A percentile compares a stretch with the other conserved stretches of the same genome.
Conservation (phyloP, 2,329 filamentous ascomycete species). For the Fusarium praegraminearum region DNA sequence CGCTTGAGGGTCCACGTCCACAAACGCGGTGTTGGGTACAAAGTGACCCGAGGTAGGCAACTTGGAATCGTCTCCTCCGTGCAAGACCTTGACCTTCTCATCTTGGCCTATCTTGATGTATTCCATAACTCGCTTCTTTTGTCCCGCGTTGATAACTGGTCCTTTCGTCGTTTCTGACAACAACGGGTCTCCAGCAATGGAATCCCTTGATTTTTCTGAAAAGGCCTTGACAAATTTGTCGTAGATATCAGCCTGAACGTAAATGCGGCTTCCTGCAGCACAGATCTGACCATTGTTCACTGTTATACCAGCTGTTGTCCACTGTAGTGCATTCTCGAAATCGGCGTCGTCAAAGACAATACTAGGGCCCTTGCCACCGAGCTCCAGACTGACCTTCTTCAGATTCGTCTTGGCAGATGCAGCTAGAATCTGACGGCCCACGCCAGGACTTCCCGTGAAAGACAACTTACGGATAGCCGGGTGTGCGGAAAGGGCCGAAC, state of each 20-base stretch:
- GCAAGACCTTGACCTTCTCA: conserved; percentile 26
- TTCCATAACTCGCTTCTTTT: conserved; percentile 66
- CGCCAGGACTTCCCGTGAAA: conserved; percentile 78
- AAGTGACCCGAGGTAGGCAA: conserved; percentile 39
- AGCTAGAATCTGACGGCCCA: conserved; percentile 77
- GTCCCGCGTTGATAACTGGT: conserved; percentile 67
- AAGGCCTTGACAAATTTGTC: conserved; percentile 52
- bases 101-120: conserved; percentile 50
- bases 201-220: conserved; percentile 8
- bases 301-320: conserved; percentile 55
- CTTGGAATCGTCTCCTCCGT: conserved; percentile 17
- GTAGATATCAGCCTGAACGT: conserved; percentile 67
- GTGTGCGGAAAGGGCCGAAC: conserved; percentile 74
- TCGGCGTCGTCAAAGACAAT: conserved; percentile 71
- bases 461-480: conserved; percentile 76
- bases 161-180: conserved; percentile 50
- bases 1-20: conserved; percentile 29
- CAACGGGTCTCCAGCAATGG: conserved; percentile 41
- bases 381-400: conserved; percentile 81
- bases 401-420: conserved; percentile 77
- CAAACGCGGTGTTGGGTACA: conserved; percentile 48
- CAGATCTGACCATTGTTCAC: conserved; percentile 70
- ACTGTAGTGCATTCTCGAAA: conserved; percentile 71
- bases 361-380: conserved; percentile 75
- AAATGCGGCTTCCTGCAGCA: conserved; percentile 67